Base-by-base conservation (phyloP, 208 protist species). In the Histomonas meleagridis region DNA sequence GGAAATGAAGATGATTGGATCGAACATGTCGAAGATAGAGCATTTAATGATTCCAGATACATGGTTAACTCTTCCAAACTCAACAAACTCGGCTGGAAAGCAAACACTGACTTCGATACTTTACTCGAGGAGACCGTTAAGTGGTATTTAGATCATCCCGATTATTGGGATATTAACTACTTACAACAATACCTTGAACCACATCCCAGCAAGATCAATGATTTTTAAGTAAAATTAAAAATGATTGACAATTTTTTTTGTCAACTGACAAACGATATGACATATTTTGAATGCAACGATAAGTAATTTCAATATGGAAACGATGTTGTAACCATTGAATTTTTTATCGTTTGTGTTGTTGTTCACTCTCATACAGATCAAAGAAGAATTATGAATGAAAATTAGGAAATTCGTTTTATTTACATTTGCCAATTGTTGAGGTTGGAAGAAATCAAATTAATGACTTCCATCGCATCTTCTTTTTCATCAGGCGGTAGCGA, bases 31-130 rank as follows among this genome's bases (percentile, higher is more conserved):
- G 32, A 35, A 70, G 86, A 91, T 32, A 14, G 86, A n/a, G 53
- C 86, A 55, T 69, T 69, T 35, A 91, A 91, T 32, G 86, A 91
- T 43, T 65, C 55, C 12, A 28, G 86, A 38, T 91, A 91, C 40
- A 69, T 91, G 55, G 69, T 91, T 32, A 53, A 91, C 40, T 91
- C 53, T 4, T 26, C 18, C 38, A 91, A 91, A 35, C 49, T 91
- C 40, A 60, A 48, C 26, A 53, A 48, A 49, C 55, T 91, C 38
- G 86, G 86, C 2, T 91, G 86, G 86, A 12, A 91, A 1, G 76
- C 76, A n/a, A 86, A 86, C 26, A 55, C 40, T 55, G 76, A 86
- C 46, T 86, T 86, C 32, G 76, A 86, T 28, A 86, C 76, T 18
- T 46, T 86, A 18, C 76, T 86, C 16, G 55, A 32, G 18, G 76